These are phyloP conservation scores for Zasmidium angulare DNA, from an alignment of 2,329 filamentous ascomycete species.

Conservation along the genomic window DNA sequence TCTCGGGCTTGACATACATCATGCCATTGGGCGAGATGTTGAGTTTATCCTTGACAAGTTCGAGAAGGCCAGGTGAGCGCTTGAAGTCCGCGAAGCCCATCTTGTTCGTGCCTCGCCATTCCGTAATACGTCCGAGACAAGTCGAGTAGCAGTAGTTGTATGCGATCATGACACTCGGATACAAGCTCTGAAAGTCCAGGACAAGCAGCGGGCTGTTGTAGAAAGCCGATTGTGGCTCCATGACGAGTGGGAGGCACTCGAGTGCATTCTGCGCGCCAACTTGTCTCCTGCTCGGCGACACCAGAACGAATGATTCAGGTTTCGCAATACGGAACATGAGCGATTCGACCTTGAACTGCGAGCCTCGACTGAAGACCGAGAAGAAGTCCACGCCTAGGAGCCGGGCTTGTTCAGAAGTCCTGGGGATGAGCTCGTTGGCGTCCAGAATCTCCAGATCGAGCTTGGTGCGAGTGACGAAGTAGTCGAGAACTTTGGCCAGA, in stretches of 20 bases:
- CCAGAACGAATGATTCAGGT: conserved; percentile 86
- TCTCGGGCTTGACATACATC: conserved; percentile 84
- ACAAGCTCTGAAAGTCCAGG: conserved; percentile 92
- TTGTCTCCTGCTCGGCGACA: conserved; percentile 87
- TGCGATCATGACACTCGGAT: conserved; percentile 97
- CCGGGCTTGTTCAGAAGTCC: conserved; percentile 91
- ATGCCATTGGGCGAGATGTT: conserved; percentile 95
- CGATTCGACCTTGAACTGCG: conserved; percentile 97
- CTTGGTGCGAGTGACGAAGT: conserved; percentile 73
- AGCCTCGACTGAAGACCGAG: conserved; percentile 90
- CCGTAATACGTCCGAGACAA: conserved; percentile 79
- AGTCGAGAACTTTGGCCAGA: conserved; percentile 71
- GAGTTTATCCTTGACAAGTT: conserved; percentile 77
- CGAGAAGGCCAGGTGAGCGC: conserved; percentile 71
- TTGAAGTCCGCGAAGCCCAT: conserved; percentile 91
- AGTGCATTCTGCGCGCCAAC: conserved; percentile 92
- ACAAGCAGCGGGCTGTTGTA: conserved; percentile 88
- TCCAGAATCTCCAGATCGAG: conserved; percentile 90
- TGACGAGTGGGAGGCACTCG: conserved; percentile 90
- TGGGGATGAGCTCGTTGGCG: conserved; percentile 79
- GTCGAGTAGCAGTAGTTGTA: conserved; percentile 99
- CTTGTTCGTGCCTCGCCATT: conserved; percentile 89
- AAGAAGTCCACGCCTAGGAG: conserved; percentile 95
- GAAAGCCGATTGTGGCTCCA: conserved; percentile 95
- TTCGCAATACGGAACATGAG: conserved; percentile 99